Evolutionary conservation across 139 green algal species (phyloP).

Genomic region (Closterium sp.): DNA sequence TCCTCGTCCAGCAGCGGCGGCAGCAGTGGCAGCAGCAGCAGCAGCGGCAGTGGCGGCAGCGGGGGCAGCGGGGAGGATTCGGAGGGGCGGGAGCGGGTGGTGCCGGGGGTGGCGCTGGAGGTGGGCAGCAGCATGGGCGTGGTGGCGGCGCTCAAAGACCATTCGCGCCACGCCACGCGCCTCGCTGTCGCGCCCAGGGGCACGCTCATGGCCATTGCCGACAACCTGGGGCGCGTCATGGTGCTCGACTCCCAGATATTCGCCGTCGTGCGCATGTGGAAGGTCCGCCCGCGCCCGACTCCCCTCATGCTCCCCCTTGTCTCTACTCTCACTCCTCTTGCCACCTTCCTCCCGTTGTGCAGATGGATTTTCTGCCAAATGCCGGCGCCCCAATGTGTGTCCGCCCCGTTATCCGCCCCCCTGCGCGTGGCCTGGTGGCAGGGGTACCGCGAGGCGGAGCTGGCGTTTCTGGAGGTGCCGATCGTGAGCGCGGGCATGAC

Average conservation of each 20-base stretch:
- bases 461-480: slow-evolving; percentile 29
- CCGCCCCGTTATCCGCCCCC: not conserved
- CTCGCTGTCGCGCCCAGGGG: slow-evolving; percentile 29
- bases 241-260: slow-evolving; percentile 1
- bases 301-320: not conserved
- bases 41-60: no score
- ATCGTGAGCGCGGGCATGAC: no score
- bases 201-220: slow-evolving; percentile 22
- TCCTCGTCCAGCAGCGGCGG: no score
- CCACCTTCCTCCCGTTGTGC: not conserved
- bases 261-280: slow-evolving; percentile 39
- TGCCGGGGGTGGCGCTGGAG: not conserved
- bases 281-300: slow-evolving; percentile 6
- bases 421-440: not conserved
- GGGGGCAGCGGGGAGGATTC: no score
- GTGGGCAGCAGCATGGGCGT: not conserved
- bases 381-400: not conserved
- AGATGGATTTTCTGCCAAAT: not conserved
- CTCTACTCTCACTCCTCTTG: not conserved
- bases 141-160: slow-evolving; percentile 25
- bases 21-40: no score
- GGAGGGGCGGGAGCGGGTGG: not conserved
- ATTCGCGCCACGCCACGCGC: not conserved
- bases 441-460: slow-evolving; percentile 34
- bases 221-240: slow-evolving; percentile 35